Evolutionary conservation across 768 basidiomycete species (phyloP), one percentile per base, ranked within the genome.

Genomic region (Collybiopsis confluens): DNA sequence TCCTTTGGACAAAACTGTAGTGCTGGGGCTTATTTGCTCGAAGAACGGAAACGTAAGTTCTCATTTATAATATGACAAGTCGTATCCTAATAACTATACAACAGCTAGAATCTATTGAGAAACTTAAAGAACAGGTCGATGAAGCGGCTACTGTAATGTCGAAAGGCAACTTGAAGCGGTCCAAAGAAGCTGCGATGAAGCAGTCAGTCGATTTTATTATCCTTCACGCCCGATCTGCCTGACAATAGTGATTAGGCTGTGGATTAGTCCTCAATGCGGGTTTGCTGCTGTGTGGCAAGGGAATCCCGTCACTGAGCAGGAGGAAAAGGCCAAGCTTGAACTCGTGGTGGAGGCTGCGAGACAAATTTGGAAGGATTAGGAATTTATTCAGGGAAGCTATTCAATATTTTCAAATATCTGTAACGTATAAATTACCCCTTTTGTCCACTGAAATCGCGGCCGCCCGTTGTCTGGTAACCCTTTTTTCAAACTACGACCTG

Each of bases 261-360:
- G 75, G 57, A 76, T 84, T 54, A 80, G 79, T 52, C 74, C 81
- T n/a, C 83, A 84, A 60, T 85, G 83, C 58, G 83, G 83, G 4
- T 84, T 83, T 60, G 81, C 82, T 8, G 77, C 75, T 0, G 76
- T 79, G 20, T 78, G 78, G 70, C 75, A 83, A 59, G 81, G 81
- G 0, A 83, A 83, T 63, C 74, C 76, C 4, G 58, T 85, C 26
- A 76, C 73, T 16, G 46, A 36, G 23, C 60, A 82, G 73, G 81
- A 82, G 53, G 69, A 81, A 64, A 69, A 65, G 56, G 72, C 67
- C 60, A 83, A 83, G 62, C 61, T 82, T 5, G 55, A 64, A 4
- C 61, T 81, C 18, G 62, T 82, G 24, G 70, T 73, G 2, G 66
- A 75, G 44, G 65, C 74, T 8, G 75, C 79, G 9, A 75, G 72